Conservation (phyloP, 2,329 filamentous ascomycete species). For the Nemania sp. region DNA sequence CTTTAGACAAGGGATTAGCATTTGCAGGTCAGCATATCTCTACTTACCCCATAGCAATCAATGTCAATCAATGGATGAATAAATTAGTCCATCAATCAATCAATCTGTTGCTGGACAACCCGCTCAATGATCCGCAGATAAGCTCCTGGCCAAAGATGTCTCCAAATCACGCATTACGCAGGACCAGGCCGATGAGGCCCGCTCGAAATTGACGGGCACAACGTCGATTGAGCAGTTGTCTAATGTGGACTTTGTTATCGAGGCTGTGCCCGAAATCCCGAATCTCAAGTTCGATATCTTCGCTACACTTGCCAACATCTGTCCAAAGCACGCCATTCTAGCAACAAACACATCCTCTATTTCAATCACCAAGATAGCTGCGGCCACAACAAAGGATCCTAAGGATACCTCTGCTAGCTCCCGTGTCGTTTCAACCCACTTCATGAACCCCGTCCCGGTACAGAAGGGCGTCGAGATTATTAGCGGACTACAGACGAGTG, state of each 20-base stretch:
- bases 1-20: slow-evolving; percentile 87
- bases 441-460: slow-evolving; percentile 98
- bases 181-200: slow-evolving; percentile 79
- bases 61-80: slow-evolving; percentile 1
- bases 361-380: slow-evolving; percentile 95
- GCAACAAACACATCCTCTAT: slow-evolving; percentile 99
- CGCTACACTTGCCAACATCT: slow-evolving; percentile 81
- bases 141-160: slow-evolving; percentile 92
- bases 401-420: slow-evolving; percentile 84
- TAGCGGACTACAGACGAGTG: slow-evolving; percentile 89
- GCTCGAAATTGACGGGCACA: slow-evolving; percentile 75
- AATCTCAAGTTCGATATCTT: slow-evolving; percentile 91
- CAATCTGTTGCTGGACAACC: background rate
- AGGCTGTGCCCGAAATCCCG: slow-evolving; percentile 94
- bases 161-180: slow-evolving; percentile 87
- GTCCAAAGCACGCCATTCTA: slow-evolving; percentile 85
- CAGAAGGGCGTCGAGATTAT: slow-evolving; percentile 99
- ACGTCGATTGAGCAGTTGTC: slow-evolving; percentile 82
- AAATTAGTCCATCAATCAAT: background rate
- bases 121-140: slow-evolving; percentile 68
- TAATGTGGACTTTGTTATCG: slow-evolving; percentile 95
- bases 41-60: slow-evolving; percentile 21
- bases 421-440: slow-evolving; percentile 94
- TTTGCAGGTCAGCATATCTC: slow-evolving; percentile 77
- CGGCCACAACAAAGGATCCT: slow-evolving; percentile 81